phyloP scores from a whole-genome alignment of 2,329 filamentous ascomycete genomes.

The Aspergillus flavus region DNA sequence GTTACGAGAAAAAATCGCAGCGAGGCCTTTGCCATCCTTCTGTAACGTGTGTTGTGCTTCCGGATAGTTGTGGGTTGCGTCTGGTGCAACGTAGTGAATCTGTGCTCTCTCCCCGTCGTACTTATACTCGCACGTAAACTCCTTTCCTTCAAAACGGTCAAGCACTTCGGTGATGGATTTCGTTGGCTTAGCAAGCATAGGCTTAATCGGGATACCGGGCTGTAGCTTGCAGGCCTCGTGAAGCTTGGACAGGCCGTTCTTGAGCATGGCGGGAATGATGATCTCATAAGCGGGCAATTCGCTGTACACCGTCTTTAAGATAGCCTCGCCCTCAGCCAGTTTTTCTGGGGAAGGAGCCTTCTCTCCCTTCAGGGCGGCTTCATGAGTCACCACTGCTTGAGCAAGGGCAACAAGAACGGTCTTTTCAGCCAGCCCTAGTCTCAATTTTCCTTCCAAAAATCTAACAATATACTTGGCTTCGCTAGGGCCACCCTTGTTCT shows the following conservation, averaged over 20 bases:
- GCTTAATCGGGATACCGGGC: conserved; percentile 92
- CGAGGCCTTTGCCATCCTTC: conserved; percentile 70
- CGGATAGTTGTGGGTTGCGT: conserved; percentile 69
- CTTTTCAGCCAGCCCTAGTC: conserved; percentile 87
- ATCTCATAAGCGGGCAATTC: conserved; percentile 94
- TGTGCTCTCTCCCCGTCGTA: conserved; percentile 98
- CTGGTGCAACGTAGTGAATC: conserved; percentile 92
- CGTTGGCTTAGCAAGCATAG: conserved; percentile 97
- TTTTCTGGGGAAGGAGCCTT: conserved; percentile 73
- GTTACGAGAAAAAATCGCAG: conserved; percentile 95
- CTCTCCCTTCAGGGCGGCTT: conserved; percentile 68
- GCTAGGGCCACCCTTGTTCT: conserved; percentile 90
- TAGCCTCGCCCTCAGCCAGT: conserved; percentile 78
- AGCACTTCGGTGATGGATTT: conserved; percentile 98
- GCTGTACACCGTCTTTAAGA: conserved; percentile 89
- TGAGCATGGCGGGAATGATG: conserved; percentile 85
- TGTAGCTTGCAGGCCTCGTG: conserved; percentile 85
- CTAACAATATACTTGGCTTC: conserved; percentile 94
- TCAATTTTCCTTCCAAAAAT: conserved; percentile 90
- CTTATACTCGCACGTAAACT: conserved; percentile 98
- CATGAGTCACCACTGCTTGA: conserved; percentile 84
- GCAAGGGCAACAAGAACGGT: conserved; percentile 88
- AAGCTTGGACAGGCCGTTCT: conserved; percentile 82
- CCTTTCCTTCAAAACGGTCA: conserved; percentile 92
- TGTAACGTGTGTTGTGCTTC: conserved; percentile 64